Evolutionary conservation across 495 filamentous ascomycete genomes (phyloP), one percentile per base, ranked within the genome.

Genomic region (Viridothelium virens): DNA sequence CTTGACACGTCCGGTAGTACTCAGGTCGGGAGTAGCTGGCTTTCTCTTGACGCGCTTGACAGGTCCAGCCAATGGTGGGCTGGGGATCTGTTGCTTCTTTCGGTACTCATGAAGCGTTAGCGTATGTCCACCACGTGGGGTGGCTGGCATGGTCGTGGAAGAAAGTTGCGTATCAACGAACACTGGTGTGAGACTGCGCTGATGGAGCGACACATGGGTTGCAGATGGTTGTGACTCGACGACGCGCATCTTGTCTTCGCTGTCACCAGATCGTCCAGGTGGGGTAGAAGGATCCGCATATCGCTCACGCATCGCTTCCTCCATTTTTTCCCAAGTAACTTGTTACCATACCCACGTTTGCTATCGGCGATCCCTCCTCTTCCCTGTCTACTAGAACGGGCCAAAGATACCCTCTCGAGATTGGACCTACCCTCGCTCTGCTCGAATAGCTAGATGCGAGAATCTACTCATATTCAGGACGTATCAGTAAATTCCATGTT

Each of bases 21-120:
- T 67, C 47, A 75, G 63, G 11, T 64, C 67, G 10, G 72, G 62
- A 2, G 73, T 66, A 3, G 68, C 72, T 3, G 68, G 53, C 61
- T 71, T 73, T 39, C 73, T 69, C 63, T 66, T 73, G 9, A 75
- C 47, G 18, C 66, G 66, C 62, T 63, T 70, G 3, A 9, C 25
- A 14, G 63, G 68, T 1, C 64, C 69, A 4, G 41, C 61, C n/a
- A 71, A 38, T 14, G 61, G 68, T 46, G 68, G 56, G 5, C 72
- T 68, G 6, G 73, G 72, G 38, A 68, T 67, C 62, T 64, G 50
- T 47, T 75, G 73, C 62, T 66, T 70, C 62, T 74, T 72, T 14
- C 72, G 71, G 56, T 75, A 75, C 56, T 74, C 73, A 67, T 72
- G 73, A 47, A 75, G 63, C 2, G 73, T 63, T 1, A 75, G 70